Evolutionary conservation across 108 stramenopile species (phyloP), one percentile per base, ranked within the genome.

Genomic region (Cyclotella distinguenda): DNA sequence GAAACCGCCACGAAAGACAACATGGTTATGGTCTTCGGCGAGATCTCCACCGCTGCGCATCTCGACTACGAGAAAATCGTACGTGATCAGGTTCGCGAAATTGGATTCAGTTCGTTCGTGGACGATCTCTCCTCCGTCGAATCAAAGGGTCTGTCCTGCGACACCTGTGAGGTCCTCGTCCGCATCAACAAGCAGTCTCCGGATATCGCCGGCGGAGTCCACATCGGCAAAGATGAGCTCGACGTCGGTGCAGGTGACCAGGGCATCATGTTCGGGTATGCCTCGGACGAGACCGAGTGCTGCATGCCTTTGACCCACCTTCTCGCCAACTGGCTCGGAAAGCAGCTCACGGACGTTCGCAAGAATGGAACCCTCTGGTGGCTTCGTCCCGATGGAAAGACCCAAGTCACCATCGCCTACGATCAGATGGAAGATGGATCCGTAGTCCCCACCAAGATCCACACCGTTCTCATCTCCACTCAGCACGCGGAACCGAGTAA

Each of bases 21-120:
- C 89, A 98, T 98, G 97, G 95, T 98, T 59, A 98, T 98, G 97
- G 95, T 96, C 62, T 98, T 98, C 74, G 97, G 97, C 49, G 97
- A 98, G 85, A 98, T 98, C 81, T 93, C 95, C 74, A 98, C 97
- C 43, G 73, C 93, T 48, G 90, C 95, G 39, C 95, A 91, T 74
- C 91, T 98, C 44, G 95, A 98, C 84, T 98, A 98, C 88, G 97
- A 98, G 76, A 84, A 86, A 64, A 89, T 93, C 59, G 95, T 98
- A 56, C 95, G 97, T 42, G 96, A 96, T 53, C 89, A 94, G 56
- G 82, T 98, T 47, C 91, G 93, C 64, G 97, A 98, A 66, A 98
- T 98, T 65, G 97, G 97, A 23, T 98, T 96, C 91, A 87, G 88
- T 78, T 88, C 85, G 62, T 87, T 84, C 72, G 86, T 78, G 32